Evolutionary conservation across 805 yeast species (phyloP).

Genomic region (Cyberlindnera sargentensis): DNA sequence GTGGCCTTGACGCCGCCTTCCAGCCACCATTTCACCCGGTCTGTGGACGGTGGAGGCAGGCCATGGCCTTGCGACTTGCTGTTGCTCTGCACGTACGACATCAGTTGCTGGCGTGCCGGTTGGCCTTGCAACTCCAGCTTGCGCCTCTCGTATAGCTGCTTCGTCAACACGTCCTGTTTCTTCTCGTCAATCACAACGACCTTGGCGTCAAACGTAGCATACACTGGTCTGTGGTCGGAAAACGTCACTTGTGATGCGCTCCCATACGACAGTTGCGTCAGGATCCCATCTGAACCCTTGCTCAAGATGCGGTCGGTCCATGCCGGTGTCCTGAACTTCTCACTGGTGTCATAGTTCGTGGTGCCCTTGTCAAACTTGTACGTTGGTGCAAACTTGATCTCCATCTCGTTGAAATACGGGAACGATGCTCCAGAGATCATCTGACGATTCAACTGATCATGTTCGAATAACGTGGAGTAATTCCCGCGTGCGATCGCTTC

Average conservation of each 20-base stretch:
- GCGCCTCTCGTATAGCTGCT: slow-evolving; percentile 48
- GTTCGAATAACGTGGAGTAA: slow-evolving; percentile 47
- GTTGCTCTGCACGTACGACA: neutral
- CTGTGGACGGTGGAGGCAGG: slow-evolving; percentile 88
- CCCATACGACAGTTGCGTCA: slow-evolving; percentile 56
- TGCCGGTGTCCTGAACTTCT: slow-evolving; percentile 89
- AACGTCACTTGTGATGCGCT: slow-evolving; percentile 50
- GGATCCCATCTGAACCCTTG: slow-evolving; percentile 39
- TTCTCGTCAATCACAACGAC: slow-evolving; percentile 61
- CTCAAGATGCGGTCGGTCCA: slow-evolving; percentile 93
- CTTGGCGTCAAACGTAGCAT: slow-evolving; percentile 57
- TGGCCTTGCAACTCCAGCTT: slow-evolving; percentile 9
- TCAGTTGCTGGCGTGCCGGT: slow-evolving; percentile 6
- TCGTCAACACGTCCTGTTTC: slow-evolving; percentile 41
- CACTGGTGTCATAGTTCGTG: slow-evolving; percentile 75
- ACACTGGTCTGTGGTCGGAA: slow-evolving; percentile 91
- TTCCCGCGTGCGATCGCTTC: slow-evolving; percentile 41
- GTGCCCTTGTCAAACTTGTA: slow-evolving; percentile 92
- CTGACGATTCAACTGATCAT: slow-evolving; percentile 76
- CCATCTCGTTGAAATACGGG: slow-evolving; percentile 76
- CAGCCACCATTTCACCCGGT: slow-evolving; percentile 85
- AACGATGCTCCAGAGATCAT: slow-evolving; percentile 71
- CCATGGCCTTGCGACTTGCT: slow-evolving; percentile 26
- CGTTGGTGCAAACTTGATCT: slow-evolving; percentile 80
- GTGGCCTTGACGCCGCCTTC: slow-evolving; percentile 63